These are phyloP conservation scores for Monascus ruber DNA, from an alignment of 2,329 filamentous ascomycete species.

Conservation along the genomic window DNA sequence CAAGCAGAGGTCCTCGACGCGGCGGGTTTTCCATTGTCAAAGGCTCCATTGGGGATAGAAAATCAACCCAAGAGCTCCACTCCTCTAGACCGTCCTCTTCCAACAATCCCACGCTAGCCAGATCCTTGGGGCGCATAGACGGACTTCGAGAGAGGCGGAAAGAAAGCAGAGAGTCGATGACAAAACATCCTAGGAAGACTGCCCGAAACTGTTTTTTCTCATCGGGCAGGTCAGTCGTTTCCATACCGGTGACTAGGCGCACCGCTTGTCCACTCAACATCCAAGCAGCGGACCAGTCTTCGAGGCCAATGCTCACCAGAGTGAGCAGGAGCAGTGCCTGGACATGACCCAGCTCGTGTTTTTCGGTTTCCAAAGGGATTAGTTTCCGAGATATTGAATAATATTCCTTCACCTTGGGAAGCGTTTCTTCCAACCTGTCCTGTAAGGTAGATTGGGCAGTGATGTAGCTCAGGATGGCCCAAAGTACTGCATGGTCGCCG, in stretches of 20 bases:
- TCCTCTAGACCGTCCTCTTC: conserved; percentile 60
- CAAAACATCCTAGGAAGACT: conserved; percentile 41
- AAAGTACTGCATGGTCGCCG: conserved; percentile 32
- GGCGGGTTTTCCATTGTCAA: conserved; percentile 17
- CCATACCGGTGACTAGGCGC: conserved; percentile 34
- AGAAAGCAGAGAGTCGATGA: conserved; percentile 43
- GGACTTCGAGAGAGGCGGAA: conserved; percentile 35
- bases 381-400: conserved; percentile 24
- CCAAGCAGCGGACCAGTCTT: conserved; percentile 42
- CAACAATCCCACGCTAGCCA: conserved; percentile 39
- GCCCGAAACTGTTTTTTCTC: conserved; percentile 28
- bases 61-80: conserved; percentile 59
- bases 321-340: conserved; percentile 36
- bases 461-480: conserved; percentile 34
- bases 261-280: conserved; percentile 41
- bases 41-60: conserved; percentile 22
- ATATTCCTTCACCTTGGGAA: conserved; percentile 21
- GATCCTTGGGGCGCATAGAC: conserved; percentile 37
- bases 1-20: conserved; percentile 29
- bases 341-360: conserved; percentile 31
- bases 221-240: conserved; percentile 18
- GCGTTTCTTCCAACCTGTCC: conserved; percentile 6
- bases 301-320: conserved; percentile 39
- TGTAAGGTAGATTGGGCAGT: conserved; percentile 18
- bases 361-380: conserved; percentile 29